Evolutionary conservation across 73 alveolate species (phyloP).

Genomic region (Symbiodinium pilosum): DNA sequence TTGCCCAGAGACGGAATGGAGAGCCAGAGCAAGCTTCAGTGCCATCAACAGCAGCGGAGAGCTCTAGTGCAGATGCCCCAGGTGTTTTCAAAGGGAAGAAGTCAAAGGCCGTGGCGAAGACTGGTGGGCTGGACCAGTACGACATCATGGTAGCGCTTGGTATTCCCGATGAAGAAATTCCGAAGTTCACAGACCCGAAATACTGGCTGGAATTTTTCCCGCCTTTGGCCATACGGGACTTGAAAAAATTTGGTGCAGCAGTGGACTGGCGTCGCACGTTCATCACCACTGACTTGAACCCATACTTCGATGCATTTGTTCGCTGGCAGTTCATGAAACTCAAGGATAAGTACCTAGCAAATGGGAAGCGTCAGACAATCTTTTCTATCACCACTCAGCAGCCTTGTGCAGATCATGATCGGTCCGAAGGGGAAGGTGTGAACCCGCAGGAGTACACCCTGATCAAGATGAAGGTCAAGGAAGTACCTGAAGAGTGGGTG

Average conservation of each 20-base stretch:
- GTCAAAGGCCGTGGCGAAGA: constrained; percentile 92
- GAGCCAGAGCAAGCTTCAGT: not conserved
- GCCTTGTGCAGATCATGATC: constrained; percentile 99
- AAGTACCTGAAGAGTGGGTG: constrained; percentile 80
- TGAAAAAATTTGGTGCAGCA: constrained; percentile 97
- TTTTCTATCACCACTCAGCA: constrained; percentile 98
- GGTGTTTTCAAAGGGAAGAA: constrained; percentile 77
- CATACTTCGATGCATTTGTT: constrained; percentile 98
- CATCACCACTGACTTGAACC: constrained; percentile 99
- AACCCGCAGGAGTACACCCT: constrained; percentile 99
- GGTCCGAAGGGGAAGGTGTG: constrained; percentile 98
- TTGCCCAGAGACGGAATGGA: constrained; percentile 32
- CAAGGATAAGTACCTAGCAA: constrained; percentile 95
- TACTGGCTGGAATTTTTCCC: constrained; percentile 99
- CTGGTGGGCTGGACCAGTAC: constrained; percentile 95
- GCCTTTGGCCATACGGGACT: constrained; percentile 97
- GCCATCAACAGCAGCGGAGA: not conserved
- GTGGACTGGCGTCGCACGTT: constrained; percentile 99
- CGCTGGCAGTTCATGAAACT: constrained; percentile 96
- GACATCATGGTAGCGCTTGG: constrained; percentile 96
- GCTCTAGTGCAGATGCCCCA: not conserved
- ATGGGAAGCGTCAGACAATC: constrained; percentile 98
- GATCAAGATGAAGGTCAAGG: constrained; percentile 97
- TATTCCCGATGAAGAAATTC: constrained; percentile 97
- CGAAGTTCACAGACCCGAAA: constrained; percentile 97